Base-by-base conservation (phyloP, 345 rosid genomes). In the Garcia nutans region DNA sequence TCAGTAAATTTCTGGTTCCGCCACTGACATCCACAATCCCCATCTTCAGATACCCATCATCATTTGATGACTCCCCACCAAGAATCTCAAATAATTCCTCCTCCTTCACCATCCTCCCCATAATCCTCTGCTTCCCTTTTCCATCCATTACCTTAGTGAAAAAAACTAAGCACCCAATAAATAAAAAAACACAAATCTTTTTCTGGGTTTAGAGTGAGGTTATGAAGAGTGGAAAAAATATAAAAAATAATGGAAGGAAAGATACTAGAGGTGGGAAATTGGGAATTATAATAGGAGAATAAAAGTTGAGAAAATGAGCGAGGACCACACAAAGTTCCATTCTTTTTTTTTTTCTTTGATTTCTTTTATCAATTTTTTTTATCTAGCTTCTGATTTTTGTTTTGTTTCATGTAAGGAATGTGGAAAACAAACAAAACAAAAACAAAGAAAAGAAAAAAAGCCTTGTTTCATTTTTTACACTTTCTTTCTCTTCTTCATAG, bases 281-380 rank as follows among this genome's bases (percentile, higher is more conserved):
- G 75, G 64, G 67, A 50, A 66, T 15, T 65, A 55, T 52, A 68
- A 19, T 1, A 45, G 74, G 8, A 9, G 52, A 33, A 17, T 22
- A 13, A 67, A 12, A 41, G 28, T 19, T 63, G 28, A 44, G 28
- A 44, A 68, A 69, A 45, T 6, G 50, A 61, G 74, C n/a, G 44
- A 80, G 86, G 85, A 81, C 89, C 87, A 85, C 85, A 81, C 80
- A 79, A 3, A 68, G 67, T 74, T 79, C 72, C 77, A 77, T 81
- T 63, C 12, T 28, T 26, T 17, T 26, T 24, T 13, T 2, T n/a
- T 50, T 65, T 68, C 52, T 9, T 45, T 28, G 19, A 58, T 41
- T 44, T 28, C 9, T 8, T 10, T 64, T 45, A 45, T 16, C 12
- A 16, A 16, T 45, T 45, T 22, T 17, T 20, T 69, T 24, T 61